Base-by-base conservation (phyloP, 2,329 filamentous ascomycete species). In the Aureobasidium namibiae region DNA sequence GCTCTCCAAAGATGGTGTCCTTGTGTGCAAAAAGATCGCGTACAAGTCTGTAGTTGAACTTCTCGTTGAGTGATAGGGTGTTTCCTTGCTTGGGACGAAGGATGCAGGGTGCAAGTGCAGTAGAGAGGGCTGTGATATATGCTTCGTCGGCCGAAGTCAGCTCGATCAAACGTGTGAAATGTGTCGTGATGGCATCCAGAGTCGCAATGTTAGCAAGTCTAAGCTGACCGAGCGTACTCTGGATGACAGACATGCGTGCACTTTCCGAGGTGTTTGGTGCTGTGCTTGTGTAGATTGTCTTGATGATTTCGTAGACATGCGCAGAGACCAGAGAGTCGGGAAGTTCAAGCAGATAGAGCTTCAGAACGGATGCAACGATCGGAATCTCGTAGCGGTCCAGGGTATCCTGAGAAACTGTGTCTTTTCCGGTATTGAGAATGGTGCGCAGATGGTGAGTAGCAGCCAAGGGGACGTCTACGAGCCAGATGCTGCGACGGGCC, bases 321-420 rank as follows among this genome's bases (percentile, higher is more conserved):
- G 91, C 95, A 60, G 94, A 97, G 62, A 99, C 92, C 63, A 99
- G 82, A n/a, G 94, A 97, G 74, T 99, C 94, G 68, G 94, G 94
- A 60, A 99, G 82, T 76, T 99, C 94, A 64, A 96, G 82, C 42
- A 99, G 83, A 70, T 99, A 99, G 59, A 99, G 80, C 74, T 96
- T 97, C 63, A 99, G 77, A 66, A 95, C 83, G 69, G 90, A 92
- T 48, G 94, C 94, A 71, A 97, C 88, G 65, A 95, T 92, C 48
- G 94, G 90, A 66, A 99, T 88, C 72, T 99, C 94, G 70, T 91
- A 97, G 67, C 91, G 88, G 60, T 89, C 83, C 64, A 99, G 82
- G 4, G 89, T 76, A 58, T 95, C 89, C 59, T 85, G 79, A 2
- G 88, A 80, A 65, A 95, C 84, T 21, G 52, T 45, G 3, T 83